Conservation (phyloP, 306 rosid genomes). For the Corylus avellana region DNA sequence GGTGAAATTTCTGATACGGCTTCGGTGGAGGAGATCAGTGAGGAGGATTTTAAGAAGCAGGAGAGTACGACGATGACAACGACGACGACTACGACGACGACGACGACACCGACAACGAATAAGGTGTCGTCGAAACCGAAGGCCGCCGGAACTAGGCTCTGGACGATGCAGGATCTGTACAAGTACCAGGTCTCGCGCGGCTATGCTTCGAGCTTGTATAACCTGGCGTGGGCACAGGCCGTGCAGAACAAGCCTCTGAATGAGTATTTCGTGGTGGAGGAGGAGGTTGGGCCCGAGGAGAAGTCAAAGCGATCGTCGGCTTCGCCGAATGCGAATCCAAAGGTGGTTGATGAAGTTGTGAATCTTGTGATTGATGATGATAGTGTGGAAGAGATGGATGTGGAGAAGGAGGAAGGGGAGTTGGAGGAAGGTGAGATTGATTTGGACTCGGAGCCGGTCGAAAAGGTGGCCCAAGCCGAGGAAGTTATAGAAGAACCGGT, state of each 20-base stretch:
- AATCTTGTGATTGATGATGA: constrained; percentile 27
- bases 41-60: constrained; percentile 75
- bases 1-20: constrained; percentile 93
- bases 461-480: background rate
- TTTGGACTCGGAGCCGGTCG: constrained; percentile 56
- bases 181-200: constrained; percentile 70
- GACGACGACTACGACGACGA: constrained; percentile 23
- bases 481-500: constrained; percentile 6
- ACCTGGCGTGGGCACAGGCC: constrained; percentile 94
- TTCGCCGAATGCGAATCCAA: constrained; percentile 23
- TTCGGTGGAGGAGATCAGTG: constrained; percentile 90
- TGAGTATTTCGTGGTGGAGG: constrained; percentile 75
- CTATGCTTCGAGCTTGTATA: constrained; percentile 65
- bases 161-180: constrained; percentile 74
- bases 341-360: constrained; percentile 31
- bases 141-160: constrained; percentile 56
- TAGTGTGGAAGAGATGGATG: constrained; percentile 50
- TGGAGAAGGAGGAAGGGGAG: constrained; percentile 87
- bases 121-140: constrained; percentile 34
- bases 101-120: constrained; percentile 26
- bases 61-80: constrained; percentile 40
- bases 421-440: constrained; percentile 99
- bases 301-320: constrained; percentile 34
- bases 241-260: constrained; percentile 91
- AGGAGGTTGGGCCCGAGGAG: constrained; percentile 58